phyloP scores from a whole-genome alignment of 768 basidiomycete species.

The Phlebiopsis gigantea region DNA sequence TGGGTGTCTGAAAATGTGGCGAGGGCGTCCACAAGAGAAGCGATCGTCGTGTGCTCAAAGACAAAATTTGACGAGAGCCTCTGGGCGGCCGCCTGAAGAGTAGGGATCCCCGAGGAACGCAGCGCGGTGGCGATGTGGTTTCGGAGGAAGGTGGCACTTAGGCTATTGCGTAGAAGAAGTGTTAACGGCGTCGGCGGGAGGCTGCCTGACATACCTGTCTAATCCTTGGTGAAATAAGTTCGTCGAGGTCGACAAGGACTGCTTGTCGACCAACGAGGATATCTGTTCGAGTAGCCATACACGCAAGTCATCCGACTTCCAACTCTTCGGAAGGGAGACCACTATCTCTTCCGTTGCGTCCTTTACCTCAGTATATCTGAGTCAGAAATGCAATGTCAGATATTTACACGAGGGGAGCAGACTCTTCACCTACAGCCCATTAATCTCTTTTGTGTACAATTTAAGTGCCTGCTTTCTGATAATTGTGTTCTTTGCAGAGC shows the following conservation, averaged over 20 bases:
- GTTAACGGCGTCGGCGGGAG: not conserved
- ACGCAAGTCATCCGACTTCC: conserved; percentile 4
- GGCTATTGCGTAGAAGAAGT: not conserved
- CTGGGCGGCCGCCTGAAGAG: not conserved
- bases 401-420: not conserved
- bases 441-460: conserved; percentile 10
- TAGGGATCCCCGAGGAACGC: not conserved
- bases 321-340: conserved; percentile 11
- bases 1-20: not conserved
- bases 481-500: conserved; percentile 11
- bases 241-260: not conserved
- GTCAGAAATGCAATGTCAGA: not conserved
- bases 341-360: conserved; percentile 8
- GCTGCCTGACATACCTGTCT: conserved; percentile 6
- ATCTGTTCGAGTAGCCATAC: conserved; percentile 11
- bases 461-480: conserved; percentile 5
- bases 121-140: conserved; percentile 11
- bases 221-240: conserved; percentile 13
- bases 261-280: not conserved
- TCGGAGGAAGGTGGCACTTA: conserved; percentile 13
- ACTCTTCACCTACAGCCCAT: conserved; percentile 5
- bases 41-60: conserved; percentile 5
- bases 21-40: not conserved
- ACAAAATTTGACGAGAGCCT: conserved; percentile 3
- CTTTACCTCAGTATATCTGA: conserved; percentile 6